A percentile compares a stretch with the other conserved stretches of the same genome.
These are phyloP conservation scores for Pichiaceae sp. DNA, from an alignment of 1,139 yeast genomes.

Conservation along the genomic window DNA sequence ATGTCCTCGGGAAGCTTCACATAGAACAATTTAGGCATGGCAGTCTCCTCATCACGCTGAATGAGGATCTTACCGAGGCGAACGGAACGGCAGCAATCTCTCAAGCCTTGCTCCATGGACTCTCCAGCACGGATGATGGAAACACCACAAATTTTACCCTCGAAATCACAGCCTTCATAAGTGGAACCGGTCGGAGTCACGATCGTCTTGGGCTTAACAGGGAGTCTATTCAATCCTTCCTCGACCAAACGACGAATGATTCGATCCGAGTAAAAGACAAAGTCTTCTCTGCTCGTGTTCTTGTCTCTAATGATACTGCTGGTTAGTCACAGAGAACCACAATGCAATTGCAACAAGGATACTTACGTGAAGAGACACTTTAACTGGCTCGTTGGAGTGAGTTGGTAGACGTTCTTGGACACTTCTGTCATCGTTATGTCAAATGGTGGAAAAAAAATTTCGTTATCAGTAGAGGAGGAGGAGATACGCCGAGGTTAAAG, in stretches of 20 bases:
- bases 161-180: slow-evolving; percentile 72
- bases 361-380: slow-evolving; percentile 68
- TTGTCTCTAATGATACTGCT: slow-evolving; percentile 68
- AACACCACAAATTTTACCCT: slow-evolving; percentile 95
- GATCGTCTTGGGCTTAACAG: slow-evolving; percentile 61
- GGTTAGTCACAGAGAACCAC: slow-evolving; percentile 1
- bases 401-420: slow-evolving; percentile 49
- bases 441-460: too few relatives aligned
- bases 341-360: slow-evolving; percentile 4
- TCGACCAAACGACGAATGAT: slow-evolving; percentile 89
- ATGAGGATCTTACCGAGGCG: slow-evolving; percentile 92
- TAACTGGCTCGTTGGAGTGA: slow-evolving; percentile 86
- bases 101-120: slow-evolving; percentile 94
- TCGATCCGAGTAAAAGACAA: slow-evolving; percentile 90
- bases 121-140: slow-evolving; percentile 97
- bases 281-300: slow-evolving; percentile 76
- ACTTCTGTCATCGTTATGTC: slow-evolving; percentile 3
- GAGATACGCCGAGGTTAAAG: too few relatives aligned
- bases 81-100: slow-evolving; percentile 94
- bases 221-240: slow-evolving; percentile 88
- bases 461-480: too few relatives aligned
- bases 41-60: slow-evolving; percentile 95
- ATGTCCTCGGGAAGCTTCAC: slow-evolving; percentile 93
- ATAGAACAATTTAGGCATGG: slow-evolving; percentile 69
- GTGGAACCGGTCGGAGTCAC: slow-evolving; percentile 70